Base-by-base conservation (phyloP, 2,329 filamentous ascomycete genomes). In the Penicillium crustosum region DNA sequence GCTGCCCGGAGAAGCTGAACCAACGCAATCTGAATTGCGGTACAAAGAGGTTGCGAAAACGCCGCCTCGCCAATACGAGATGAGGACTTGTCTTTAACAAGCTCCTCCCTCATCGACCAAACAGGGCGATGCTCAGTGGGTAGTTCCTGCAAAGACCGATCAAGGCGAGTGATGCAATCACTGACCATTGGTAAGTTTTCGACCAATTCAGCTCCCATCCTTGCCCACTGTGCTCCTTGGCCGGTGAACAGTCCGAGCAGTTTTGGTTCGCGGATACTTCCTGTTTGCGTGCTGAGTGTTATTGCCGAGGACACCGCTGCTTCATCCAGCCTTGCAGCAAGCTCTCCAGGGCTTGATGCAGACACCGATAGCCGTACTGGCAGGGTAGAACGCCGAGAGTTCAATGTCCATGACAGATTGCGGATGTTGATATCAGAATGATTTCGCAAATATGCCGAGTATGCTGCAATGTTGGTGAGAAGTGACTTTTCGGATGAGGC, bases 201-300 rank as follows among this genome's bases (percentile, higher is more conserved):
- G 1, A 68, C 36, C 10, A 71, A 38, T 27, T 63, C 60, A 1
- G 55, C 55, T 12, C 68, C 70, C 71, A 73, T 73, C 7, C 42
- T 31, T n/a, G 66, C 57, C 70, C 70, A 73, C 35, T 73, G 71
- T 0, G 70, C 66, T 13, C 70, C 71, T 44, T 73, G 71, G 0
- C 71, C 70, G 17, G 70, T 73, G 41, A 73, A 73, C 0, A 73
- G 59, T 0, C 61, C 65, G 7, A 68, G 53, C 4, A 66, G n/a
- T 23, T 55, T 65, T 6, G 59, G 58, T 8, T 50, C n/a, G 10
- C 47, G 52, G 4, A 60, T 27, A n/a, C 21, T 61, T 6, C 38
- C 43, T 0, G 59, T 61, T 27, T 63, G 57, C 1, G 42, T 51
- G 13, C 43, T 45, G 31, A 36, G 44, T 10, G 50, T 47, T 13